Conservation (phyloP, 2,329 filamentous ascomycete genomes). For the Juglanconis oblonga region DNA sequence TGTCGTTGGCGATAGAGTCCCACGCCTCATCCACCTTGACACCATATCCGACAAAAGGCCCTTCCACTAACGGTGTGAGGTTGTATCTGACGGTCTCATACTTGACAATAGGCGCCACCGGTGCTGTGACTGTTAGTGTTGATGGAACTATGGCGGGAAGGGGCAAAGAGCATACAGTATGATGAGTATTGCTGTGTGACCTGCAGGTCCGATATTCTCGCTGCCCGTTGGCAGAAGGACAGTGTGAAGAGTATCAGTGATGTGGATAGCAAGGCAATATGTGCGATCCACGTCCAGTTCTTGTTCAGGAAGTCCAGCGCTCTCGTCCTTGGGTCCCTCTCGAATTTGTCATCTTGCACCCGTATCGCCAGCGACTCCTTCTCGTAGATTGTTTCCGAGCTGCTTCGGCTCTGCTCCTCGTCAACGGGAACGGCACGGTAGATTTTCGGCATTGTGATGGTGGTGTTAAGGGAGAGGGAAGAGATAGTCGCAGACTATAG, state of each 20-base stretch:
- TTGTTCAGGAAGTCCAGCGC: slow-evolving; percentile 12
- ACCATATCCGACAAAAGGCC: slow-evolving; percentile 53
- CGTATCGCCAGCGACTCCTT: slow-evolving; percentile 18
- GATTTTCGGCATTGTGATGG: slow-evolving; percentile 29
- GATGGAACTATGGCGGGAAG: neutral
- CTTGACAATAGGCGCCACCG: slow-evolving; percentile 43
- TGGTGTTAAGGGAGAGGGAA: neutral
- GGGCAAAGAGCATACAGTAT: slow-evolving; percentile 25
- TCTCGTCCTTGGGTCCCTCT: slow-evolving; percentile 7
- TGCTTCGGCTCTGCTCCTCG: slow-evolving; percentile 32
- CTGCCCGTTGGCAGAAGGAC: slow-evolving; percentile 36
- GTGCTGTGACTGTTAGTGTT: slow-evolving; percentile 34
- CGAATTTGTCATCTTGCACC: slow-evolving; percentile 9
- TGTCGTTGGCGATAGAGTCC: slow-evolving; percentile 50
- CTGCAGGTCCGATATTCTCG: slow-evolving; percentile 30
- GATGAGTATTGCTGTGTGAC: slow-evolving; percentile 41
- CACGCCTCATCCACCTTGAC: slow-evolving; percentile 56
- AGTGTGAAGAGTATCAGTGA: slow-evolving; percentile 39
- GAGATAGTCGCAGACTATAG: slow-evolving; percentile 10
- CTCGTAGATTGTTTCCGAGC: slow-evolving; percentile 19
- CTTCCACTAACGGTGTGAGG: slow-evolving; percentile 42
- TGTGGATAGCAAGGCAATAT: slow-evolving; percentile 36
- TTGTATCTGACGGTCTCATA: slow-evolving; percentile 51
- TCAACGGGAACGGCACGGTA: slow-evolving; percentile 35
- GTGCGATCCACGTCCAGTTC: slow-evolving; percentile 39